A percentile compares a stretch with the other conserved stretches of the same genome.
These are phyloP conservation scores for Durio zibethinus DNA, from an alignment of 345 rosid genomes.

Conservation along the genomic window DNA sequence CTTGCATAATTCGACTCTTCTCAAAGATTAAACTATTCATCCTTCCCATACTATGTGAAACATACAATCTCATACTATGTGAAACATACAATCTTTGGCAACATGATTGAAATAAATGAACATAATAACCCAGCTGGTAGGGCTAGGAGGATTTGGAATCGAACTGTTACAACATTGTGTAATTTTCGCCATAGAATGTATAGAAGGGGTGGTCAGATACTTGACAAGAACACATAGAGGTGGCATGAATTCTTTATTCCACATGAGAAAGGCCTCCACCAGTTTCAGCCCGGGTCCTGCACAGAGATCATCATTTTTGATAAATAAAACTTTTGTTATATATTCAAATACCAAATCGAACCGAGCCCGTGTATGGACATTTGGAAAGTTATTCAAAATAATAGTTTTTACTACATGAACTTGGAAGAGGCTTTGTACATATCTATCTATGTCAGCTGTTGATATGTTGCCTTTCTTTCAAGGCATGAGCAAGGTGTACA, in stretches of 20 bases:
- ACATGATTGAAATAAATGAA: neutral
- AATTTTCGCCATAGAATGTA: neutral
- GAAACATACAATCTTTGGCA: constrained; percentile 2
- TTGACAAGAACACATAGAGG: neutral
- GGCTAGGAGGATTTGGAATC: neutral
- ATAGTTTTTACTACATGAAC: neutral
- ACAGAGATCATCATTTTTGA: constrained; percentile 6
- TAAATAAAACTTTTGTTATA: neutral
- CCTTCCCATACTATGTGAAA: neutral
- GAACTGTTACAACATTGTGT: neutral
- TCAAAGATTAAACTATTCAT: neutral
- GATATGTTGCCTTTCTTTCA: neutral
- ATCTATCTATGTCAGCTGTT: neutral
- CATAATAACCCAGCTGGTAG: too few relatives aligned
- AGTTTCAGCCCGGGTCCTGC: constrained; percentile 67
- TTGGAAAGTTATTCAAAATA: neutral
- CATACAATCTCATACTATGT: neutral
- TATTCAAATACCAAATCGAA: neutral
- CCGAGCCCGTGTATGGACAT: neutral
- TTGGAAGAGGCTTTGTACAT: neutral
- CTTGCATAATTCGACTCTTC: neutral
- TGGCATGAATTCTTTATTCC: constrained; percentile 23
- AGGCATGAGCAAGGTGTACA: neutral
- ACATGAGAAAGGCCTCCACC: constrained; percentile 64
- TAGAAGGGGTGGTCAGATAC: neutral